phyloP scores from a whole-genome alignment of 2,329 filamentous ascomycete species.

The Colletotrichum higginsianum region DNA sequence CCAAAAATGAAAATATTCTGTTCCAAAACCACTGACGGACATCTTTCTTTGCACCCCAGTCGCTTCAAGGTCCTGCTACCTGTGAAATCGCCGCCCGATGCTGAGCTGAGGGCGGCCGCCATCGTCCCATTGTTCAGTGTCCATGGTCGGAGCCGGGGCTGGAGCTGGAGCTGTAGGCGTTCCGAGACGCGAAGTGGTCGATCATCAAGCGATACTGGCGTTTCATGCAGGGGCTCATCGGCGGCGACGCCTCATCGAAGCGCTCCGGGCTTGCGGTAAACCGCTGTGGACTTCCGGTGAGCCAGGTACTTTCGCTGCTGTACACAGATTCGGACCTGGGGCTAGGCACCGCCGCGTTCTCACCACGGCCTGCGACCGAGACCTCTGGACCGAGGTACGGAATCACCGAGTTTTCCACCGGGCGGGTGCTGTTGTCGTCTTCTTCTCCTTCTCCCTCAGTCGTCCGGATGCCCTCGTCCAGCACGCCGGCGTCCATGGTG shows the following conservation, averaged over 20 bases:
- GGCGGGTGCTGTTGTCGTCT: neutral
- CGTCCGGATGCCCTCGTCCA: neutral
- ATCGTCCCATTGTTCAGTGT: no score
- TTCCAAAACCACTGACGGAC: neutral
- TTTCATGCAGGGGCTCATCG: neutral
- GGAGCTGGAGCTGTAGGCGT: no score
- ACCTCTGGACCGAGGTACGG: neutral
- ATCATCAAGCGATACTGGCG: neutral
- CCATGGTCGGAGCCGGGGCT: neutral
- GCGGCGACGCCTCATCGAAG: neutral
- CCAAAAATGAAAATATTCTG: conserved; percentile 1
- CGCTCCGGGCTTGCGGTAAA: neutral
- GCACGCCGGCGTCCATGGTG: neutral
- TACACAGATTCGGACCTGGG: neutral
- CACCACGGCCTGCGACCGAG: neutral
- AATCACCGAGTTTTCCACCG: no score
- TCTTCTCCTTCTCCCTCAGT: neutral
- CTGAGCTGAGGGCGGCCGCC: neutral
- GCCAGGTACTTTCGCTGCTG: neutral
- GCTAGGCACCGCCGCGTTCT: neutral
- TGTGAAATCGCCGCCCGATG: neutral
- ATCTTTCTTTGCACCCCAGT: no score
- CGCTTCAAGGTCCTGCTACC: no score
- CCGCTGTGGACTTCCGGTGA: neutral
- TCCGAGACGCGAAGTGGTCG: neutral